Base-by-base conservation (phyloP, 2,329 filamentous ascomycete species). In the Claviceps pazoutovae region DNA sequence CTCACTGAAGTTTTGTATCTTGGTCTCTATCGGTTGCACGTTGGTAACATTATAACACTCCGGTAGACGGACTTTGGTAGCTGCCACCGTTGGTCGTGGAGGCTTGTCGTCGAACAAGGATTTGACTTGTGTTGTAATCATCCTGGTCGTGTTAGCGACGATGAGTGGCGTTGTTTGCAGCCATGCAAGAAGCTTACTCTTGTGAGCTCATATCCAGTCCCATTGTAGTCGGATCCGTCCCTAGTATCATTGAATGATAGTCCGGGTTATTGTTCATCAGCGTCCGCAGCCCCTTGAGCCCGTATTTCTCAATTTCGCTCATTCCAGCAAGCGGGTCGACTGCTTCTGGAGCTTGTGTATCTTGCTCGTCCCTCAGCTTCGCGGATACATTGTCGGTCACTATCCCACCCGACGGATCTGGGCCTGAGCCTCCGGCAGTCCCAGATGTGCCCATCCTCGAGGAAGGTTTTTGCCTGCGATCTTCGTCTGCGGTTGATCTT, bases 11-110 rank as follows among this genome's bases (percentile, higher is more conserved):
- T 75, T 82, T 42, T 71, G 71, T 48, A 84, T 80, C 64, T 84
- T 84, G 58, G 73, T 79, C 55, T 83, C 79, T 50, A 84, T 75
- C 2, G 78, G 73, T 56, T 82, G 79, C 26, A 83, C 79, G 55
- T 84, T 84, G 55, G 74, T 80, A 37, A 84, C 81, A 50, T 74
- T 76, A 60, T 84, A 84, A 64, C 81, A 84, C 46, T 84, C 81
- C 0, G 81, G 81, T 34, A 84, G 65, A 13, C 72, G 72, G 55
- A 76, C 80, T 52, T 75, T 76, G 21, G 75, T 74, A 8, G 59
- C 60, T 43, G 61, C 61, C 36, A 82, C 70, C 3, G 75, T 71
- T 39, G 79, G 78, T 56, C 77, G 71, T 13, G 80, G 76, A 30
- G 78, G 73, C n/a, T 68, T 61, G 51, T 81, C 77, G 57, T 82